Evolutionary conservation across 2,329 filamentous ascomycete genomes (phyloP).

Genomic region (Fusarium dimerum): DNA sequence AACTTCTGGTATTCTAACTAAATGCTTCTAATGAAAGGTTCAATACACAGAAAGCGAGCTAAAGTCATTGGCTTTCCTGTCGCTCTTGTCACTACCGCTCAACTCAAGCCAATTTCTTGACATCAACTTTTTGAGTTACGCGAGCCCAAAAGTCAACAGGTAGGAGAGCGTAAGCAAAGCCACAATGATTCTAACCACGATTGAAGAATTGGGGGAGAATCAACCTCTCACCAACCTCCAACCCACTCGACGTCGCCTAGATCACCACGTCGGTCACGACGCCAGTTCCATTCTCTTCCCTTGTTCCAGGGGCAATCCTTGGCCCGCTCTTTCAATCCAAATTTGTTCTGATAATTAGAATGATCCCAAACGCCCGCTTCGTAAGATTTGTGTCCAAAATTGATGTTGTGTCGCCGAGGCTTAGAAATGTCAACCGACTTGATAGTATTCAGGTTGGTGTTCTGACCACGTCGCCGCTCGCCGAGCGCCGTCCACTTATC

Average conservation of each 20-base stretch:
- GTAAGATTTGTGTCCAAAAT: conserved; percentile 50
- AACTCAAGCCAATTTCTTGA: background rate
- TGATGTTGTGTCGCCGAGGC: conserved; percentile 48
- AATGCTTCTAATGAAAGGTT: conserved; percentile 43
- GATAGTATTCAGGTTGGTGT: conserved; percentile 47
- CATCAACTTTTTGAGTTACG: no score
- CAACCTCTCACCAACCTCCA: conserved; percentile 76
- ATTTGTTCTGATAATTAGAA: conserved; percentile 37
- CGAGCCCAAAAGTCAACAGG: background rate
- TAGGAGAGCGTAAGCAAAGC: background rate
- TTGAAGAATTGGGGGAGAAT: conserved; percentile 49
- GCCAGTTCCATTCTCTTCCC: conserved; percentile 63
- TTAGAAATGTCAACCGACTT: conserved; percentile 50
- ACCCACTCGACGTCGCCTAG: conserved; percentile 90
- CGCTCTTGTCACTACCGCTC: conserved; percentile 24
- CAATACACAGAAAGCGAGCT: conserved; percentile 68
- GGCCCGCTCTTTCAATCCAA: conserved; percentile 43
- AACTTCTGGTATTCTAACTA: conserved; percentile 64
- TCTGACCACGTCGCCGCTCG: conserved; percentile 73
- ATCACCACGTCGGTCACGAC: conserved; percentile 63
- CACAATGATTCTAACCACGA: conserved; percentile 54
- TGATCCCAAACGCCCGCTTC: conserved; percentile 52
- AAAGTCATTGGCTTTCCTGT: conserved; percentile 30
- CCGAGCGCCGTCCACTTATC: conserved; percentile 93
- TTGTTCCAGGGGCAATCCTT: conserved; percentile 59